These are phyloP conservation scores for Xanthoconium separans DNA, from an alignment of 1,284 basidiomycete species.

Conservation along the genomic window DNA sequence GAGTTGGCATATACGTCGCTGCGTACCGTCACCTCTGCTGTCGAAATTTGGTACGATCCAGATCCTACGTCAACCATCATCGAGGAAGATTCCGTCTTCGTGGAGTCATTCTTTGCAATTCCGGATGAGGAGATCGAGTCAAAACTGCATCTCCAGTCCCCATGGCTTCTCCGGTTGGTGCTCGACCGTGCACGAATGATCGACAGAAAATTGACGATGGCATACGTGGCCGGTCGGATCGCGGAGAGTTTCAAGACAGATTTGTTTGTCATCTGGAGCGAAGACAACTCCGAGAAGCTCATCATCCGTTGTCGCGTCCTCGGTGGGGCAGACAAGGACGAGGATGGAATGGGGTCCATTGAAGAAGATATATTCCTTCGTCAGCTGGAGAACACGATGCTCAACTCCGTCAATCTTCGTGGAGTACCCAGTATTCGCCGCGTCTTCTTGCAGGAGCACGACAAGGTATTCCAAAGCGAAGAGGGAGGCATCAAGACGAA, in stretches of 20 bases:
- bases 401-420: constrained; percentile 93
- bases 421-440: constrained; percentile 91
- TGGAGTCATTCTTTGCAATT: constrained; percentile 99
- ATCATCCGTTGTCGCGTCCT: constrained; percentile 96
- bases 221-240: constrained; percentile 92
- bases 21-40: constrained; percentile 91
- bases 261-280: constrained; percentile 97
- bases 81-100: constrained; percentile 94
- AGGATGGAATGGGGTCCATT: constrained; percentile 70
- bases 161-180: constrained; percentile 96
- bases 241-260: constrained; percentile 95
- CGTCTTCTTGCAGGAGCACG: constrained; percentile 91
- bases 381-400: constrained; percentile 94
- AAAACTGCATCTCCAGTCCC: constrained; percentile 90
- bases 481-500: constrained; percentile 66
- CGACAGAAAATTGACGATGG: constrained; percentile 95
- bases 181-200: constrained; percentile 98
- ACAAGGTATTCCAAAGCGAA: constrained; percentile 70
- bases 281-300: constrained; percentile 98
- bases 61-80: constrained; percentile 92
- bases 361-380: constrained; percentile 98
- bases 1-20: constrained; percentile 94
- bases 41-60: constrained; percentile 99
- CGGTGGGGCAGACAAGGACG: constrained; percentile 88
- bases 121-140: constrained; percentile 95